Base-by-base conservation (phyloP, 2,329 filamentous ascomycete genomes). In the Diaporthe sp. region DNA sequence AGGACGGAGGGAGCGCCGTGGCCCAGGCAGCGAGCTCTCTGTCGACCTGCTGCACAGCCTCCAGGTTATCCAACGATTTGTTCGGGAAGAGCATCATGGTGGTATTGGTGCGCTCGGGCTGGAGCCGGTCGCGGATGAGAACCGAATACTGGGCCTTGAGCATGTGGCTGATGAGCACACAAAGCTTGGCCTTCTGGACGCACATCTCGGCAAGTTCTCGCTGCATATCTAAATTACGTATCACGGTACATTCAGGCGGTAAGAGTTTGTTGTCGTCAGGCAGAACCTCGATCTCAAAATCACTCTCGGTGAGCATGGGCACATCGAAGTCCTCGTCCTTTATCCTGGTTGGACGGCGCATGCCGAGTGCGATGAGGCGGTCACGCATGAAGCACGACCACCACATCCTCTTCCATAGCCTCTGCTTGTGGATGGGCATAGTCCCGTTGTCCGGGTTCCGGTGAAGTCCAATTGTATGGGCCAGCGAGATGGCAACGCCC, bases 311-410 rank as follows among this genome's bases (percentile, higher is more conserved):
- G 68, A 98, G 88, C 94, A 98, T 97, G 0, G 96, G 95, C 40
- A 98, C 95, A 81, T 98, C 95, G 81, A 95, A 98, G 82, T 98
- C 96, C 79, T 97, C 94, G 75, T 95, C 93, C 87, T 97, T 97
- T 83, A 98, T 97, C 71, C 96, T 90, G 52, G 95, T 98, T 6
- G 96, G 96, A 71, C 96, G 91, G 73, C 96, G 91, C 96, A 98
- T 98, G 73, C 96, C 96, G 17, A 98, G 87, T 2, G 96, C 96
- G 77, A 98, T 95, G 55, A 98, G 89, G 66, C 96, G 93, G 83
- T 98, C 96, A 72, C 96, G 93, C 91, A 98, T 98, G 81, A 97
- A 98, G 77, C 95, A 97, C 42, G 94, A 97, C 96, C 96, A 98
- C 96, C 96, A 98, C 78, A 98, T 97, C 71, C 96, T 90, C 85